Percentiles rank a stretch among this genome's conserved stretches.
Evolutionary conservation across 352 stramenopile species (phyloP).

Genomic region (Phytophthora pseudosyringae): DNA sequence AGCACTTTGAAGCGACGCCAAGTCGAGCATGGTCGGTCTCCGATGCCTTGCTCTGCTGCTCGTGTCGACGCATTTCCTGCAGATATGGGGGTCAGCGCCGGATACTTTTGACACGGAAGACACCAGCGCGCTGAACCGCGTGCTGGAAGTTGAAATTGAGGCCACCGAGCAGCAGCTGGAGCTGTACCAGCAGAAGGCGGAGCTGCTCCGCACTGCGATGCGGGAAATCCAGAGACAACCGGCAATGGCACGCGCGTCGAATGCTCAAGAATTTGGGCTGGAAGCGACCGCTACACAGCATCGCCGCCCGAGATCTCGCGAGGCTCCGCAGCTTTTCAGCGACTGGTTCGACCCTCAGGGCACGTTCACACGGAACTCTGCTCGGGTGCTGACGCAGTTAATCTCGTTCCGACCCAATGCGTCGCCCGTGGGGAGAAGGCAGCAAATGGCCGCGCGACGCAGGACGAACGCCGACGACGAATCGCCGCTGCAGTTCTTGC

Average conservation of each 20-base stretch:
- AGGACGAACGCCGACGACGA: constrained; percentile 13
- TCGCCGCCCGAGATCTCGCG: constrained; percentile 2
- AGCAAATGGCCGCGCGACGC: constrained; percentile 7
- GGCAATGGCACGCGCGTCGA: background rate
- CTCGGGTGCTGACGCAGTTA: constrained; percentile 15
- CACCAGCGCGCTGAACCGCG: background rate
- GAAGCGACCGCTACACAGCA: background rate
- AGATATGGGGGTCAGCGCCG: background rate
- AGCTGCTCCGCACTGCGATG: constrained; percentile 14
- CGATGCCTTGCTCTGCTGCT: constrained; percentile 15
- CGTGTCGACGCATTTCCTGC: constrained; percentile 2
- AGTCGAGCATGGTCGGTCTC: background rate
- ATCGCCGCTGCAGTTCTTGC: constrained; percentile 35
- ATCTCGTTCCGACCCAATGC: constrained; percentile 33
- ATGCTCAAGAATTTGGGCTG: background rate
- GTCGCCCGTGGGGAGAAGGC: constrained; percentile 17
- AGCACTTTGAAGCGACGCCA: constrained; percentile 10
- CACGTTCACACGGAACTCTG: constrained; percentile 11
- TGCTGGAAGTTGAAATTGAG: constrained; percentile 32
- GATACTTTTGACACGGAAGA: background rate
- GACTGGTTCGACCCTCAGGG: constrained; percentile 34
- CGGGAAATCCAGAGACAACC: constrained; percentile 7
- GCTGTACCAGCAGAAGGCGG: constrained; percentile 31
- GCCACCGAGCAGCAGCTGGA: constrained; percentile 24
- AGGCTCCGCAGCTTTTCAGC: constrained; percentile 27